Conservation (phyloP, 2,329 filamentous ascomycete genomes). For the Clathrospora elynae region DNA sequence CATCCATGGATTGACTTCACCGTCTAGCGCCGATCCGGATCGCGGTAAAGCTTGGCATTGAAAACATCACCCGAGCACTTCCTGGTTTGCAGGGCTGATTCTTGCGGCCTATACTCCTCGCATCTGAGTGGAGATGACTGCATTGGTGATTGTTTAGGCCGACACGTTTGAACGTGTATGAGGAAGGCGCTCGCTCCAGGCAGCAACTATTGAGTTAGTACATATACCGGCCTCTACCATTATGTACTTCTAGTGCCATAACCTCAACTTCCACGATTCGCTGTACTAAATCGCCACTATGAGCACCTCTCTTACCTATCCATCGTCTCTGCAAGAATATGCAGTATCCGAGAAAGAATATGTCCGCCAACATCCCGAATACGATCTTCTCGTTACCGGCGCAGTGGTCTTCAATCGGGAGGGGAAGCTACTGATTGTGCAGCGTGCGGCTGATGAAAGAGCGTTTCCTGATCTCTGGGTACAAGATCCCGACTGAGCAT, state of each 20-base stretch:
- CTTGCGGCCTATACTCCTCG: too few relatives aligned
- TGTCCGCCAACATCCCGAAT: constrained; percentile 33
- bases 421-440: constrained; percentile 43
- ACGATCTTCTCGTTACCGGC: constrained; percentile 37
- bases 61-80: too few relatives aligned
- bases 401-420: constrained; percentile 41
- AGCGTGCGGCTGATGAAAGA: constrained; percentile 43
- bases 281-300: constrained; percentile 9
- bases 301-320: constrained; percentile 23
- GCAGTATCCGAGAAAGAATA: constrained; percentile 37
- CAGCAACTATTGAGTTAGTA: constrained; percentile 7
- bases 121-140: too few relatives aligned
- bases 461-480: constrained; percentile 46
- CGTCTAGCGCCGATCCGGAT: constrained; percentile 13
- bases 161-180: too few relatives aligned
- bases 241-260: background rate
- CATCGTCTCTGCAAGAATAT: constrained; percentile 34
- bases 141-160: too few relatives aligned
- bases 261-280: background rate
- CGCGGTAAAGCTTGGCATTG: constrained; percentile 15
- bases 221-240: background rate
- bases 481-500: too few relatives aligned
- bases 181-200: constrained; percentile 2
- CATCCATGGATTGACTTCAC: constrained; percentile 21
- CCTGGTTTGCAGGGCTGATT: too few relatives aligned